Evolutionary conservation across 129 eudicot genomes (phyloP).

Genomic region (Tagetes patula): DNA sequence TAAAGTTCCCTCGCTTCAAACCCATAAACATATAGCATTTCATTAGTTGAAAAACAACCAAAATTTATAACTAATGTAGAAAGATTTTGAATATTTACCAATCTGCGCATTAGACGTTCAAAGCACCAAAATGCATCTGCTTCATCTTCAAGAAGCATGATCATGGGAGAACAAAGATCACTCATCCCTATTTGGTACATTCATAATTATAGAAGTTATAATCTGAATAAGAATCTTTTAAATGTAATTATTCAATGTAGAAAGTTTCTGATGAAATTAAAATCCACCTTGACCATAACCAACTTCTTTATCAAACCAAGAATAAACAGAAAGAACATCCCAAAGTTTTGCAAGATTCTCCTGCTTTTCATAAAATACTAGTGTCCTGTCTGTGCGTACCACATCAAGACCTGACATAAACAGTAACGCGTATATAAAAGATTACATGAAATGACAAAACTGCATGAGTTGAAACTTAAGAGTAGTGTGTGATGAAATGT

Average conservation of each 20-base stretch:
- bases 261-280: conserved; percentile 8
- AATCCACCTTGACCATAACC: conserved; percentile 93
- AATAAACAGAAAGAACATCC: conserved; percentile 88
- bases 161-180: conserved; percentile 98
- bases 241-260: neutral
- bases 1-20: conserved; percentile 79
- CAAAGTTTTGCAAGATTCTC: conserved; percentile 84
- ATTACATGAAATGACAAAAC: conserved; percentile 11
- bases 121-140: conserved; percentile 99
- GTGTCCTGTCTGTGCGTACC: conserved; percentile 82
- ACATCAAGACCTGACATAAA: conserved; percentile 86
- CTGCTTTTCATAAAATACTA: conserved; percentile 72
- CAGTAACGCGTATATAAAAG: conserved; percentile 23
- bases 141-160: conserved; percentile 89
- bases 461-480: neutral
- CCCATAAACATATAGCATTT: conserved; percentile 14
- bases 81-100: conserved; percentile 45
- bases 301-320: conserved; percentile 91
- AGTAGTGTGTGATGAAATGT: neutral
- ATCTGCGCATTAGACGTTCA: conserved; percentile 92
- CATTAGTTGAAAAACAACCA: conserved; percentile 1
- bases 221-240: neutral
- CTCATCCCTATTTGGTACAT: conserved; percentile 77
- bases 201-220: neutral
- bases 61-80: neutral